Evolutionary conservation across 169 alveolate genomes (phyloP).

Genomic region (Plasmodium ovale): DNA sequence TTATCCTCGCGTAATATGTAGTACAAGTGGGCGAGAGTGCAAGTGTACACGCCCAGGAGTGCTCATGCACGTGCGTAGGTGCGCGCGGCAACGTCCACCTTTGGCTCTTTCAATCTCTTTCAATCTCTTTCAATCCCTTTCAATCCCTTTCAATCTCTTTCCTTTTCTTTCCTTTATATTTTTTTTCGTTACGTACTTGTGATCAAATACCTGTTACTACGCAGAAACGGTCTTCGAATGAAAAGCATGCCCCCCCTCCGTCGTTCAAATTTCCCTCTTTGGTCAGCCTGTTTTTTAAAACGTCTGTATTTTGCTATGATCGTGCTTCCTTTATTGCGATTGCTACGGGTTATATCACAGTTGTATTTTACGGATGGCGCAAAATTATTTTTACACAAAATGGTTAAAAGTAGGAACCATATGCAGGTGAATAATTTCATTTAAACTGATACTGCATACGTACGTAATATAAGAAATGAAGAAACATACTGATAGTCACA

Average conservation of each 20-base stretch:
- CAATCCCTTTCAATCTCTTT: no score
- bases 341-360: neutral
- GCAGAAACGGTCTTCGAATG: conserved; percentile 16
- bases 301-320: neutral
- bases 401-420: conserved; percentile 16
- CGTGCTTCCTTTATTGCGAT: neutral
- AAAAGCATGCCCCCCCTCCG: conserved; percentile 37
- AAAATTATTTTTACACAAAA: conserved; percentile 17
- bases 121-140: no score
- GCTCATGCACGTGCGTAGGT: no score
- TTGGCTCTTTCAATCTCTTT: no score
- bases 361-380: conserved; percentile 10
- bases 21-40: no score
- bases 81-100: no score
- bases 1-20: no score
- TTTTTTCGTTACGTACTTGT: no score
- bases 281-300: conserved; percentile 4
- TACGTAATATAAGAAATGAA: no score
- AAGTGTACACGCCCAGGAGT: no score
- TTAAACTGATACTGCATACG: conserved; percentile 27
- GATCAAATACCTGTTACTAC: conserved; percentile 4
- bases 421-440: conserved; percentile 50
- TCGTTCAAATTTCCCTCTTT: neutral
- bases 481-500: no score
- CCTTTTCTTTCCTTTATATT: no score